A percentile compares a stretch with the other conserved stretches of the same genome.
Conservation (phyloP, 176 grass and related monocot species). For the Musa beccarii region DNA sequence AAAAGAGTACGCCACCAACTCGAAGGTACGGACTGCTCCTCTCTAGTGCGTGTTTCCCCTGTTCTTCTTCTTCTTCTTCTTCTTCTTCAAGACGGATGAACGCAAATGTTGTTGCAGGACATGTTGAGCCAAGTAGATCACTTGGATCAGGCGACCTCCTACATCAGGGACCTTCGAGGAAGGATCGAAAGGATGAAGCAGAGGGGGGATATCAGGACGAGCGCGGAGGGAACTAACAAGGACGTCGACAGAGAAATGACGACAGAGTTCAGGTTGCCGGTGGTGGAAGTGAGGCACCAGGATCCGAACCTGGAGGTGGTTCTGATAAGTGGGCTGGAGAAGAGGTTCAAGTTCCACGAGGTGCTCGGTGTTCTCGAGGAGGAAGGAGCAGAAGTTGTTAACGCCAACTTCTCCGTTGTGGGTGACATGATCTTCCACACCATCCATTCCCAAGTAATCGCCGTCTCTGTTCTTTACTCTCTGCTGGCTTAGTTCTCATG, state of each 20-base stretch:
- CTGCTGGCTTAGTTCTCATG: too few relatives aligned
- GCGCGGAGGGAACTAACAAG: too few relatives aligned
- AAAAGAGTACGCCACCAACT: neutral
- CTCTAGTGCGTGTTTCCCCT: neutral
- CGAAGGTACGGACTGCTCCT: neutral
- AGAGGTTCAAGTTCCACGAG: constrained; percentile 53
- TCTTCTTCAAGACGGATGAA: neutral
- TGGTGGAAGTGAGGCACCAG: constrained; percentile 53
- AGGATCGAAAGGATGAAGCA: constrained; percentile 43
- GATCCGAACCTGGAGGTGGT: constrained; percentile 65
- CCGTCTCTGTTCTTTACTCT: neutral
- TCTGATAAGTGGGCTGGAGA: constrained; percentile 32
- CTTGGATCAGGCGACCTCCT: constrained; percentile 57
- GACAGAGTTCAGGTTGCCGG: constrained; percentile 25
- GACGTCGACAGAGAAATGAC: neutral
- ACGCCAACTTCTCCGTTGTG: constrained; percentile 62
- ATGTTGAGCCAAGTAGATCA: constrained; percentile 48
- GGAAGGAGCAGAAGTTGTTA: constrained; percentile 72
- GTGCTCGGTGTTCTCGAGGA: constrained; percentile 69
- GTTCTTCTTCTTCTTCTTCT: neutral
- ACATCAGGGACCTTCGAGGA: constrained; percentile 49
- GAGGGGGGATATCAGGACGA: constrained; percentile 5
- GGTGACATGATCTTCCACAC: constrained; percentile 77
- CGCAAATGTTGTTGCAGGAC: constrained; percentile 28
- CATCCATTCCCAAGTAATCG: constrained; percentile 55